A percentile compares a stretch with the other conserved stretches of the same genome.
phyloP scores from a whole-genome alignment of 2,329 filamentous ascomycete species.

The Calonectria henricotiae region DNA sequence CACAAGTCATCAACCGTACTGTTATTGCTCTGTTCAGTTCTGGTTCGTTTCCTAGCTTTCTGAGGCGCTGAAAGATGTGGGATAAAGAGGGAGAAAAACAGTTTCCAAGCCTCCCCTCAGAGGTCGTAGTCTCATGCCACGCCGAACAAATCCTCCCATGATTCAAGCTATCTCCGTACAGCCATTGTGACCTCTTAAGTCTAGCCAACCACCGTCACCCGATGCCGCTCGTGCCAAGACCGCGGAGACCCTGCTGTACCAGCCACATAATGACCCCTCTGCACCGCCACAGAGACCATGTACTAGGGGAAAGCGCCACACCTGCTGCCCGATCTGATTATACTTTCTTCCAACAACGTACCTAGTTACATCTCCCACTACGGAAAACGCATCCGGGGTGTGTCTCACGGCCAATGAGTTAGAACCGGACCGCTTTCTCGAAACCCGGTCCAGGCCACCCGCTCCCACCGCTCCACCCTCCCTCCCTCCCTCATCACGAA shows the following conservation, averaged over 20 bases:
- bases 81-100: neutral
- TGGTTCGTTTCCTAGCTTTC: no score
- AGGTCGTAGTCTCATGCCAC: no score
- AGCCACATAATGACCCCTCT: constrained; percentile 9
- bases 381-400: no score
- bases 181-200: constrained; percentile 26
- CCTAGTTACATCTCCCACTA: no score
- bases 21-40: no score
- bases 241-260: neutral
- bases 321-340: constrained; percentile 14
- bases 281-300: neutral
- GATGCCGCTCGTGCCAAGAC: constrained; percentile 20
- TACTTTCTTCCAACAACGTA: constrained; percentile 21
- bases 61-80: no score
- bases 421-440: no score
- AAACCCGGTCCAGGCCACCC: no score
- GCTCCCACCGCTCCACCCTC: neutral
- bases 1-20: neutral
- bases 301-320: neutral
- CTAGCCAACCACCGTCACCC: constrained; percentile 18
- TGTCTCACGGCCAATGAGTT: no score
- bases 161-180: constrained; percentile 22
- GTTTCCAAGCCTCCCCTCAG: no score
- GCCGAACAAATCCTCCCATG: neutral
- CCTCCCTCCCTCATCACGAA: neutral